Base-by-base conservation (phyloP, 2,329 filamentous ascomycete species). In the Microsporum canis region DNA sequence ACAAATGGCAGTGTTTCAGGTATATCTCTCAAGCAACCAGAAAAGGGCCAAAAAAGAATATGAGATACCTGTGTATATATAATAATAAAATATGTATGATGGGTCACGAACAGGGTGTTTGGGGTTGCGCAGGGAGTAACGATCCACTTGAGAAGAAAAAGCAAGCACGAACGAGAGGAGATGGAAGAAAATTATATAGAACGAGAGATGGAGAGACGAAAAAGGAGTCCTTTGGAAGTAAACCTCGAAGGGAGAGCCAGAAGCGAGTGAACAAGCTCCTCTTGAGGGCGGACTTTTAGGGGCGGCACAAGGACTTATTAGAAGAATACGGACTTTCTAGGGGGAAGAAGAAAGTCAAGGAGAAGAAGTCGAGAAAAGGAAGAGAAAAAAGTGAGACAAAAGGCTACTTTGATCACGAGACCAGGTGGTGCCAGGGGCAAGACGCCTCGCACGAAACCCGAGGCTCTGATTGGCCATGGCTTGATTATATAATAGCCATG, bases 1-100 rank as follows among this genome's bases (percentile, higher is more conserved):
- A 29, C 31, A 27, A 34, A 39, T 60, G 62, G 59, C 55, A 60
- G 57, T 51, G 27, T 36, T 23, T 36, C 7, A 34, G 12, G 39
- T 45, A 14, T 36, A 14, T 45, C 27, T 47, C 1, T 58, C 17
- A 49, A n/a, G 27, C 10, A 59, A 14, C 17, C 43, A 47, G 43
- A 47, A 47, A 27, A 23, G 39, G 17, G 34, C 34, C 43, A 47
- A 47, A 17, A 29, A 47, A 4, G 27, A 47, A 27, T 29, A 23
- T 47, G 43, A 47, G 43, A 47, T 47, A 47, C 39, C 34, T 36
- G 33, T 63, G 65, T 64, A 58, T 62, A 62, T 27, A 38, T 27
- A 34, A 23, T 49, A 41, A 43, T 43, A n/a, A 43, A 43, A n/a
- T 43, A 43, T 43, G 39, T n/a, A 43, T n/a, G 39, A n/a, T 6